Percentiles rank a stretch among this genome's conserved stretches.
Evolutionary conservation across 2,329 filamentous ascomycete genomes (phyloP).

Genomic region (Chrysoporthe puriensis): DNA sequence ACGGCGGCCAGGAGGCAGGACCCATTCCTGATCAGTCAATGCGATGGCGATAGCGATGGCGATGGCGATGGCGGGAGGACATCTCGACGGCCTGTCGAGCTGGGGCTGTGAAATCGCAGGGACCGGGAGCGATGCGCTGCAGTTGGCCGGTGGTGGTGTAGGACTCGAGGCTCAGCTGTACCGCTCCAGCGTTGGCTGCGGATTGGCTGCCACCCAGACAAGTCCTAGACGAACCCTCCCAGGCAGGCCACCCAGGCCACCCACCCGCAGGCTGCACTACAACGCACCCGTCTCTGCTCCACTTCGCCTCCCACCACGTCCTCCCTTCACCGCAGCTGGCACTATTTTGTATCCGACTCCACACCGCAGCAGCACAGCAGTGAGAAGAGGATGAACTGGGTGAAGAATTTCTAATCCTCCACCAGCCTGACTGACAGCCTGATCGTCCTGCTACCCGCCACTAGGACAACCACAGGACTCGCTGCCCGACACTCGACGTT

Average conservation of each 20-base stretch:
- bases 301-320: neutral
- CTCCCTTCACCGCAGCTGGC: conserved; percentile 1
- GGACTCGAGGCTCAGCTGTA: conserved; percentile 8
- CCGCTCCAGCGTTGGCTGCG: neutral
- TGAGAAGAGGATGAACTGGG: neutral
- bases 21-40: no score
- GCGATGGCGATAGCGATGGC: no score
- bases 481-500: neutral
- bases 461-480: neutral
- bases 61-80: neutral
- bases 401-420: neutral
- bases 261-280: neutral
- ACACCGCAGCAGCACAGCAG: neutral
- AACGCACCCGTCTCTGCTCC: neutral
- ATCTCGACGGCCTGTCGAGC: neutral
- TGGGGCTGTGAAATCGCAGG: neutral
- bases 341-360: neutral
- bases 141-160: conserved; percentile 6
- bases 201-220: neutral
- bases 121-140: neutral
- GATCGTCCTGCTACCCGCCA: neutral
- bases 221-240: conserved; percentile 1
- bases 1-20: no score
- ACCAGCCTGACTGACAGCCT: neutral
- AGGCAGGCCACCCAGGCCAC: no score